These are phyloP conservation scores for Leishmania turanica DNA, from an alignment of 208 protist genomes.

Conservation along the genomic window DNA sequence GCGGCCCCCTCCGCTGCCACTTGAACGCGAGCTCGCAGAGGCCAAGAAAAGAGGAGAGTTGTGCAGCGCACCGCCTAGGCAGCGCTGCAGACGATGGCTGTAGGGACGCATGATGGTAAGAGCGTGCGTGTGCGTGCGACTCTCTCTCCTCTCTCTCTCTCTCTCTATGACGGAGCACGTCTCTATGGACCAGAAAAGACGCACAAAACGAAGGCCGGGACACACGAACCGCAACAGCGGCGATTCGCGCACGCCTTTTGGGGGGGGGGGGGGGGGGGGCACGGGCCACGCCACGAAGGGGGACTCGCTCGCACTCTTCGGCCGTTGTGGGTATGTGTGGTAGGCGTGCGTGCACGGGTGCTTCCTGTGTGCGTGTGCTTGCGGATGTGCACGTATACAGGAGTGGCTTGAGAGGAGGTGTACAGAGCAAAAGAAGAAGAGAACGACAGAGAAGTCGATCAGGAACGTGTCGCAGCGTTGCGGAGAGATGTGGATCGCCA, in stretches of 20 bases:
- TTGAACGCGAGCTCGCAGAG: neutral
- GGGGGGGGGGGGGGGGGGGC: too few species aligned
- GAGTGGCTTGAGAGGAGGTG: neutral
- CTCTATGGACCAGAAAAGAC: neutral
- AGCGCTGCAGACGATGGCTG: constrained; percentile 13
- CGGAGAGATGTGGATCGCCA: neutral
- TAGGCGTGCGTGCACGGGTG: neutral
- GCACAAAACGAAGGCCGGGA: neutral
- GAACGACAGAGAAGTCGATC: neutral
- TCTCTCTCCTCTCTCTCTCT: neutral
- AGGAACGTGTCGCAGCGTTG: neutral
- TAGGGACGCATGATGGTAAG: constrained; percentile 10
- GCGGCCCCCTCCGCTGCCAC: neutral
- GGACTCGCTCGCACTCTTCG: neutral
- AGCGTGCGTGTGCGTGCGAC: neutral
- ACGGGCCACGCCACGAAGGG: neutral
- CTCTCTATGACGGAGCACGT: neutral
- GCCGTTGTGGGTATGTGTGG: neutral
- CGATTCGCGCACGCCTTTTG: neutral
- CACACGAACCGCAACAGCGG: neutral
- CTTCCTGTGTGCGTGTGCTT: neutral
- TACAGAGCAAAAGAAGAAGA: neutral
- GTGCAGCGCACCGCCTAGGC: constrained; percentile 11
- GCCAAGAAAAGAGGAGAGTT: constrained; percentile 13
- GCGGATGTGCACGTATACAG: neutral